Base-by-base conservation (phyloP, 1,284 basidiomycete genomes). In the Pseudozyma pruni region DNA sequence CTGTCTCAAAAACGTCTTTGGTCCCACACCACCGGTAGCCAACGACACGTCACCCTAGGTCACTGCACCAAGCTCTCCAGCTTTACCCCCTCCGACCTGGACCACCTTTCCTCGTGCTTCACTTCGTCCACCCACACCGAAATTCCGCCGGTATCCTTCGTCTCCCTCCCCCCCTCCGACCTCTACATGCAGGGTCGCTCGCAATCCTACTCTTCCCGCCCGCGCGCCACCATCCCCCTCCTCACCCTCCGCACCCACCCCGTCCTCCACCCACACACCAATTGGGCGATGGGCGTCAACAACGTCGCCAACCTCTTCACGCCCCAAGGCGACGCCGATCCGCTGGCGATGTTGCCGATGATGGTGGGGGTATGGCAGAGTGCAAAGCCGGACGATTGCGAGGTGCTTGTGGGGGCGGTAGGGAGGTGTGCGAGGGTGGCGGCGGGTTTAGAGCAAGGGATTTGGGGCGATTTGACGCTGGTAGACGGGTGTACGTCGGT, bases 281-380 rank as follows among this genome's bases (percentile, higher is more conserved):
- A 55, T 16, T 62, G 56, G 39, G 51, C 53, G 4, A 59, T 63
- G 39, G 59, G 63, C 8, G 53, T 73, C 11, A 74, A 68, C 57
- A 74, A 74, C 25, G 60, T 74, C 11, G 51, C 44, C 20, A 73
- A 74, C 42, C 61, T 74, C 11, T 74, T 74, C 23, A 72, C 69
- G 13, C 72, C 72, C 1, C 72, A 74, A 29, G 72, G 72, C 17
- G 70, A 74, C 35, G 63, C 54, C 4, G 72, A 74, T 40, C 72
- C 72, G 3, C 31, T 74, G 0, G 59, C 68, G 4, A 19, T 74
- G 22, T 37, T 74, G 25, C 72, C 72, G 10, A 39, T 32, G 19
- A 44, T 68, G 40, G 69, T 72, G 5, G 63, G 35, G 1, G 45
- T 74, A 14, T 74, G 68, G 68, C 71, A 73, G 38, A 42, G 29